Evolutionary conservation across 192 early-diverging fungal species (phyloP), one percentile per base, ranked within the genome.

Genomic region (Thamnidium elegans): DNA sequence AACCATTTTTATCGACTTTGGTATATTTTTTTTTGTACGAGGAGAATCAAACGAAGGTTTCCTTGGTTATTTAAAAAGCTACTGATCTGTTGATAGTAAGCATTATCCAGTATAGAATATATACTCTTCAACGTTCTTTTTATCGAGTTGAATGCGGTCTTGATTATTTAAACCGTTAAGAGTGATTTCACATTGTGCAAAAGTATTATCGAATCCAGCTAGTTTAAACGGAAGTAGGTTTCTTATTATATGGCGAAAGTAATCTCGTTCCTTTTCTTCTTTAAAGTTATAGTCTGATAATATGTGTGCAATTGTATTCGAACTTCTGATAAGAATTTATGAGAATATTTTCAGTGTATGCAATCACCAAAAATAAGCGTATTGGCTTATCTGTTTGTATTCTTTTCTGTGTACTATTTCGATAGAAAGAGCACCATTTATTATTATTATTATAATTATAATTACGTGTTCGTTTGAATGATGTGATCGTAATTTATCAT

Each of bases 401-500:
- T 81, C 82, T n/a, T 75, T 77, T 19, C 82, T 52, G 52, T 79
- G 76, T 14, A 84, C 78, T 50, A 81, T 72, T 32, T 84, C 82
- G 26, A 81, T 74, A 7, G 81, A 52, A 7, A 73, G 58, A 10
- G 66, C 69, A 23, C 72, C 76, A 70, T 76, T 62, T 15, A 51
- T 19, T 43, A 42, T 21, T 32, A 67, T 55, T 15, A 19, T 20
- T 39, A 63, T n/a, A n/a, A n/a, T n/a, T n/a, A n/a, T n/a, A n/a
- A n/a, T n/a, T n/a, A n/a, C n/a, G n/a, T n/a, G n/a, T n/a, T n/a
- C n/a, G 30, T 30, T n/a, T 26, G 15, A 58, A 43, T 48, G 11
- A 21, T 55, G 30, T 48, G 15, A 52, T 19, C 14, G 3, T 46
- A 39, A 48, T 14, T 3, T 36, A 17, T 32, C 6, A 9, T 55